phyloP scores from a whole-genome alignment of 2,329 filamentous ascomycete genomes.

The Aschersonia sp. region DNA sequence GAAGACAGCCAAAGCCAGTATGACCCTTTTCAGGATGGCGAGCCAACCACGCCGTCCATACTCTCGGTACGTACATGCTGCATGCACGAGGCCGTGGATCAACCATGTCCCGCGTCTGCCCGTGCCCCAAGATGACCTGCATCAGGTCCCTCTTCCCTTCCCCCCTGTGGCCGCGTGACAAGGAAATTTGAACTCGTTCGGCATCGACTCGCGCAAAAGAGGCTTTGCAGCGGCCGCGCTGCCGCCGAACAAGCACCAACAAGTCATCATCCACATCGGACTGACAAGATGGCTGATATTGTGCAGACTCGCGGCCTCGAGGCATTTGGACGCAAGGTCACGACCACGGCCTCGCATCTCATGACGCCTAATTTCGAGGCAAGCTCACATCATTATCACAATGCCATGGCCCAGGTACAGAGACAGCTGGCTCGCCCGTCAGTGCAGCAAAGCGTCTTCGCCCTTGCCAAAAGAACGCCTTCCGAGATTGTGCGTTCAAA shows the following conservation, averaged over 20 bases:
- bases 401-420: slow-evolving; percentile 77
- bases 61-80: slow-evolving; percentile 17
- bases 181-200: background rate
- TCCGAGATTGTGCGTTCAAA: slow-evolving; percentile 86
- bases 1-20: slow-evolving; percentile 24
- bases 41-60: slow-evolving; percentile 31
- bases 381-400: slow-evolving; percentile 59
- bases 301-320: slow-evolving; percentile 72
- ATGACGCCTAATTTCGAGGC: slow-evolving; percentile 51
- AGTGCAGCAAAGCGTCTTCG: slow-evolving; percentile 81
- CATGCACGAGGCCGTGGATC: too few relatives aligned
- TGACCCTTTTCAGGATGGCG: slow-evolving; percentile 30
- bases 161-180: background rate
- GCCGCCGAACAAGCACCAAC: background rate
- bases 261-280: background rate
- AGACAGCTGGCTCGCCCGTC: slow-evolving; percentile 73
- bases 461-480: slow-evolving; percentile 81
- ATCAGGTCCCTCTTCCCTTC: background rate
- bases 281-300: slow-evolving; percentile 5
- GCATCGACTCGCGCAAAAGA: background rate
- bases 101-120: background rate
- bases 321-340: slow-evolving; percentile 88
- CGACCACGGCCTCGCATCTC: slow-evolving; percentile 80
- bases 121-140: background rate
- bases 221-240: background rate